Evolutionary conservation across 2,329 filamentous ascomycete species (phyloP).

Genomic region (Apiospora phragmitis): DNA sequence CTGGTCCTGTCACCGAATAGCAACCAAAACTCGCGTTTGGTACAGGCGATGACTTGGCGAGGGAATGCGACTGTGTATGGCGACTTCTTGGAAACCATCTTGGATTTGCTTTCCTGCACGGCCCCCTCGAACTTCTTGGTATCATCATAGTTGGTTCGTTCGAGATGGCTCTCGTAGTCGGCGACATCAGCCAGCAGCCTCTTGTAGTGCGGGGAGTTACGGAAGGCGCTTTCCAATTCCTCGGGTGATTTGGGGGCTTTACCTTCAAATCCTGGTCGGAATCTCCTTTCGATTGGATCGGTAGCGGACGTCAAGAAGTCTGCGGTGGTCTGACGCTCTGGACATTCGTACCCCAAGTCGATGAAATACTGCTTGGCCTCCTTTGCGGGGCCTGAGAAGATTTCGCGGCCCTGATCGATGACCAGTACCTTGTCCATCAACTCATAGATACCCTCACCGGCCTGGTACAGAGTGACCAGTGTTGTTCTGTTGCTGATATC

Average conservation of each 20-base stretch:
- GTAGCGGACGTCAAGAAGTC: conserved; percentile 78
- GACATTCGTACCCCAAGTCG: conserved; percentile 64
- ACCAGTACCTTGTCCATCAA: conserved; percentile 78
- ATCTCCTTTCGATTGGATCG: conserved; percentile 69
- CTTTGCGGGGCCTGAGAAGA: conserved; percentile 63
- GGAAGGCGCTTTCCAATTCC: conserved; percentile 68
- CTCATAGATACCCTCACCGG: conserved; percentile 44
- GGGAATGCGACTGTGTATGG: conserved; percentile 76
- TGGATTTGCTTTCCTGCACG: conserved; percentile 67
- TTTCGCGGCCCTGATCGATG: conserved; percentile 66
- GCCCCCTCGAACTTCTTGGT: conserved; percentile 66
- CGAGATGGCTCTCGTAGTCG: conserved; percentile 43
- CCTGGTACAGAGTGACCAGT: conserved; percentile 40
- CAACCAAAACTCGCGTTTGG: conserved; percentile 76
- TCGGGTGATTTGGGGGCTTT: conserved; percentile 68
- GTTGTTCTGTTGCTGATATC: conserved; percentile 67
- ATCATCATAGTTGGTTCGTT: conserved; percentile 57
- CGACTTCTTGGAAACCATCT: conserved; percentile 66
- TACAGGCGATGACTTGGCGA: conserved; percentile 68
- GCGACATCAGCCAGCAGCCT: conserved; percentile 61
- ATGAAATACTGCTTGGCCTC: conserved; percentile 67
- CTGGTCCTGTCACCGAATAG: conserved; percentile 74
- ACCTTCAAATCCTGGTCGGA: conserved; percentile 65
- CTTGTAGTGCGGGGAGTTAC: conserved; percentile 60
- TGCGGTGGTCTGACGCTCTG: conserved; percentile 64